Evolutionary conservation across 2,329 filamentous ascomycete species (phyloP).

Genomic region (Davidsoniella eucalypti): DNA sequence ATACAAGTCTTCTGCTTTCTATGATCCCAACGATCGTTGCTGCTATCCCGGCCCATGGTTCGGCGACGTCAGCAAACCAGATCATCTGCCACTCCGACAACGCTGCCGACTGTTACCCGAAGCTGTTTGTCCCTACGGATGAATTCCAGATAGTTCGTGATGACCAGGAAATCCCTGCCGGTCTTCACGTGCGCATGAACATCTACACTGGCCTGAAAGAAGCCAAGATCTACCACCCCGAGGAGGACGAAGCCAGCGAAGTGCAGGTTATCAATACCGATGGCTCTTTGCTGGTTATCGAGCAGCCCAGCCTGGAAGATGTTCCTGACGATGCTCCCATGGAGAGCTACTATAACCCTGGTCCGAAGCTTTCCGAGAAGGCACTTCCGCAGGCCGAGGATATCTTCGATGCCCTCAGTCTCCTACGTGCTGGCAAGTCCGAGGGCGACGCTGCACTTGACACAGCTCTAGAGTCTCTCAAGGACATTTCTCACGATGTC

Average conservation of each 20-base stretch:
- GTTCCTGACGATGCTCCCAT: slow-evolving; percentile 34
- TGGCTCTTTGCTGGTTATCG: slow-evolving; percentile 31
- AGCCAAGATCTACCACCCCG: slow-evolving; percentile 47
- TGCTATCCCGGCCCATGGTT: neutral
- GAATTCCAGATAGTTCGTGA: slow-evolving; percentile 46
- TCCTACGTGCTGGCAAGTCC: slow-evolving; percentile 30
- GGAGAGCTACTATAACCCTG: slow-evolving; percentile 28
- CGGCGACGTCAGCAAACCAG: slow-evolving; percentile 21
- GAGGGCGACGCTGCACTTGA: slow-evolving; percentile 24
- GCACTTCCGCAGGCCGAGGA: slow-evolving; percentile 16
- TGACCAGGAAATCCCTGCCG: slow-evolving; percentile 48
- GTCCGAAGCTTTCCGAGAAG: slow-evolving; percentile 5
- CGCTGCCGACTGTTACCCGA: slow-evolving; percentile 47
- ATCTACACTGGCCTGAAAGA: slow-evolving; percentile 47
- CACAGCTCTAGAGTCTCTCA: slow-evolving; percentile 38
- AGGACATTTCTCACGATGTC: slow-evolving; percentile 50
- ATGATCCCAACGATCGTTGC: slow-evolving; percentile 7
- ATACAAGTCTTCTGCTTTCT: neutral
- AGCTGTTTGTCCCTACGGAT: slow-evolving; percentile 44
- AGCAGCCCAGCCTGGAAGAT: slow-evolving; percentile 21
- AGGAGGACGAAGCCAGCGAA: slow-evolving; percentile 30
- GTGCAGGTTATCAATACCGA: slow-evolving; percentile 36
- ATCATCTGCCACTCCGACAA: slow-evolving; percentile 49
- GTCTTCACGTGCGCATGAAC: slow-evolving; percentile 50
- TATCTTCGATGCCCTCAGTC: slow-evolving; percentile 30